Conservation (phyloP, 257 asterid genomes). For the Avicennia marina region DNA sequence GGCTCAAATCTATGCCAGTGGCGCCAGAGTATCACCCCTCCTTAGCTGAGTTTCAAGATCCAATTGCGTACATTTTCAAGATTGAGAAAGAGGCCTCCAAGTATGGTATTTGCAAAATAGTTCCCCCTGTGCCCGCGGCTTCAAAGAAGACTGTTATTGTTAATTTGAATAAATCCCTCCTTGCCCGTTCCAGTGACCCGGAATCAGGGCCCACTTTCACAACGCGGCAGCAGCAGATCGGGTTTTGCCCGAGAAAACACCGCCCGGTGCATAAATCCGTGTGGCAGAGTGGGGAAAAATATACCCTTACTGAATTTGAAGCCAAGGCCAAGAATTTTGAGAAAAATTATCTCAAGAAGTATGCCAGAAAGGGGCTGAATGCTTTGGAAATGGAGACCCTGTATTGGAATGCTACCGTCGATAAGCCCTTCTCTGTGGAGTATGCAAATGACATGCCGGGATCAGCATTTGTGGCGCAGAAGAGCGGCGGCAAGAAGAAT, state of each 20-base stretch:
- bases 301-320: conserved; percentile 67
- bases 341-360: conserved; percentile 63
- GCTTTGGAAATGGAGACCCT: conserved; percentile 77
- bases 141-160: conserved; percentile 55
- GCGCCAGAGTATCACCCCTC: conserved; percentile 97
- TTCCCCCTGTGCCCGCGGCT: conserved; percentile 80
- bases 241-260: conserved; percentile 90
- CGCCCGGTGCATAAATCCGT: conserved; percentile 95
- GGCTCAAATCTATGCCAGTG: conserved; percentile 89
- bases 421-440: conserved; percentile 92
- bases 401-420: conserved; percentile 91
- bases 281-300: conserved; percentile 95
- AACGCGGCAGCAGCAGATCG: conserved; percentile 98
- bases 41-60: conserved; percentile 92
- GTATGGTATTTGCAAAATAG: conserved; percentile 92
- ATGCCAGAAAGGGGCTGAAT: conserved; percentile 40
- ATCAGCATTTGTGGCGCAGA: conserved; percentile 66
- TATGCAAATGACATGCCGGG: conserved; percentile 99
- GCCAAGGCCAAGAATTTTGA: conserved; percentile 79
- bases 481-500: conserved; percentile 34
- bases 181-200: conserved; percentile 53
- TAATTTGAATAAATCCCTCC: conserved; percentile 72
- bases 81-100: conserved; percentile 93
- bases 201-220: conserved; percentile 68
- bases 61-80: conserved; percentile 94